phyloP scores from a whole-genome alignment of 2,329 filamentous ascomycete species.

The Myriosclerotinia duriaeana region DNA sequence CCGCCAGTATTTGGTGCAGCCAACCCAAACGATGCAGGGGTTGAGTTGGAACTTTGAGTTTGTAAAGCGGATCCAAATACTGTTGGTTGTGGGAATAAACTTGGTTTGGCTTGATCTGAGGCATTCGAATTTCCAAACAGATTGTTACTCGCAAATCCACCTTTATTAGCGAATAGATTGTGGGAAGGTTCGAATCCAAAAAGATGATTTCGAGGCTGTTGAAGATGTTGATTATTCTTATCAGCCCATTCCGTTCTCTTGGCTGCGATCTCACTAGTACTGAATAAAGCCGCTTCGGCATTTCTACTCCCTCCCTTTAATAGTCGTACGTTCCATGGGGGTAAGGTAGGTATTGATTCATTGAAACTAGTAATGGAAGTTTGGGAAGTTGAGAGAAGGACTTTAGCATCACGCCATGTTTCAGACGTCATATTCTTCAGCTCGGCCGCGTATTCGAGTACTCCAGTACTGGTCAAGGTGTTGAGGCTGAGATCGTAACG shows the following conservation, averaged over 20 bases:
- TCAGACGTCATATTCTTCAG: constrained; percentile 52
- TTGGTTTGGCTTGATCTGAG: not conserved
- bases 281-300: constrained; percentile 33
- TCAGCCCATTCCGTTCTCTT: constrained; percentile 36
- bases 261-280: constrained; percentile 41
- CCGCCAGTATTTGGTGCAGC: not conserved
- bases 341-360: constrained; percentile 48
- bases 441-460: constrained; percentile 53
- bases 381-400: constrained; percentile 51
- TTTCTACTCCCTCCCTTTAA: constrained; percentile 34
- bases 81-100: not conserved
- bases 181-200: constrained; percentile 12
- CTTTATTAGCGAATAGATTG: constrained; percentile 7
- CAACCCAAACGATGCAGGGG: not conserved
- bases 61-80: constrained; percentile 1
- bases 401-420: constrained; percentile 48
- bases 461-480: constrained; percentile 38
- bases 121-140: not conserved
- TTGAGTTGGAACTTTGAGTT: not conserved
- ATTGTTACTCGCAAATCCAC: not conserved
- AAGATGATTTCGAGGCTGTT: constrained; percentile 27
- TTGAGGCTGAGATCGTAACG: constrained; percentile 51
- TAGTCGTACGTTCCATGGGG: constrained; percentile 49
- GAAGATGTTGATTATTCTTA: constrained; percentile 38
- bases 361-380: constrained; percentile 50